Evolutionary conservation across 1,284 basidiomycete species (phyloP), one percentile per base, ranked within the genome.

Genomic region (Pseudomicrostroma phylloplanum): DNA sequence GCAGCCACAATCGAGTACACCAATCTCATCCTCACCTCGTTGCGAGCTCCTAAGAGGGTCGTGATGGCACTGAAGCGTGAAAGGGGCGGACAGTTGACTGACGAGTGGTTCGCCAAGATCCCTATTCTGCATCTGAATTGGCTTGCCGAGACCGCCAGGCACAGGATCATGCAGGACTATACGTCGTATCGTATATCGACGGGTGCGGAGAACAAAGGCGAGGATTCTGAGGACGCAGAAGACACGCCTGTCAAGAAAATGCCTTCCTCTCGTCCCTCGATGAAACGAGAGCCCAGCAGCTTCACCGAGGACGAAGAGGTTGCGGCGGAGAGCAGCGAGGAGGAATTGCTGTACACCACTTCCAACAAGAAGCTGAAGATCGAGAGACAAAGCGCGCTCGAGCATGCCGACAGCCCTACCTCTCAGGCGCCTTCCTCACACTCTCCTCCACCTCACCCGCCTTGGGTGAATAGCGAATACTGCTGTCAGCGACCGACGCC

Each of bases 401-500:
- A 36, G 30, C 30, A 36, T 36, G 3, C 30, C 30, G 3, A 36
- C 9, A 4, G 30, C 30, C 9, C 9, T 36, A 7, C 51, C 51
- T 7, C 8, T 25, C 7, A 23, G 7, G 21, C 25, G 13, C 51
- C 8, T 19, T 54, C 51, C 51, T 54, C 21, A 3, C 7, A 25
- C 25, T 25, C 51, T 26, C 51, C 15, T 23, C 23, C 51, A 17
- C 21, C 51, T 54, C 56, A 12, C 36, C 57, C 58, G 1, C n/a
- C 46, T 0, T 72, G 66, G 63, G 40, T 57, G 42, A 74, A 74
- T 51, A 65, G 66, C 0, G 59, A 66, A 3, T 74, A 60, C 59
- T 68, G 72, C 8, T 73, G 71, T 59, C 58, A 66, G 19, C 64
- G 73, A 17, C 73, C 73, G 6, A 68, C 72, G 1, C 73, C 73